phyloP scores from a whole-genome alignment of 1,284 basidiomycete genomes.

The Cutaneotrichosporon sp. region DNA sequence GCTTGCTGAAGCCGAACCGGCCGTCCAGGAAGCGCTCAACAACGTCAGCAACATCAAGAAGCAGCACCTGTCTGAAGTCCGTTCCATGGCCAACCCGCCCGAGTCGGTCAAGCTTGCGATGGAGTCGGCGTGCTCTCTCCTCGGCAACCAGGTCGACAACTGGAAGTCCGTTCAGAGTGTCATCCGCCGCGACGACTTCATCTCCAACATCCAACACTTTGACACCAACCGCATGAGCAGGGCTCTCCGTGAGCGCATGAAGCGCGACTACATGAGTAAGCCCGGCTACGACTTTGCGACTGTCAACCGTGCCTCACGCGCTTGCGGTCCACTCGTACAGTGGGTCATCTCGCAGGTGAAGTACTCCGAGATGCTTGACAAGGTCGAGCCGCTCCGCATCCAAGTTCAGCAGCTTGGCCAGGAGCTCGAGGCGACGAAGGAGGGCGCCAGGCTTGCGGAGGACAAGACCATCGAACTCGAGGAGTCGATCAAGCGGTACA shows the following conservation, averaged over 20 bases:
- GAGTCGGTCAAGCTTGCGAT: constrained; percentile 97
- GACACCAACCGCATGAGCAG: constrained; percentile 94
- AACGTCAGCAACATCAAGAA: constrained; percentile 97
- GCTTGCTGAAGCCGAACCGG: constrained; percentile 95
- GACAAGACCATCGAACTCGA: constrained; percentile 92
- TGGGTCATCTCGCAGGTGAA: constrained; percentile 97
- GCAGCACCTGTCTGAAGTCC: constrained; percentile 94
- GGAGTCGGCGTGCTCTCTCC: constrained; percentile 96
- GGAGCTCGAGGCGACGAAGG: constrained; percentile 87
- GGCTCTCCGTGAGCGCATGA: constrained; percentile 83
- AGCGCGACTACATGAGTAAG: constrained; percentile 83
- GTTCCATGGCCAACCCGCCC: constrained; percentile 97
- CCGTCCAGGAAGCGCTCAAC: constrained; percentile 87
- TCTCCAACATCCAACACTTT: constrained; percentile 93
- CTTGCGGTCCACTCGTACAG: constrained; percentile 96
- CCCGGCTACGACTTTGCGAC: constrained; percentile 93
- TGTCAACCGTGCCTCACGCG: constrained; percentile 91
- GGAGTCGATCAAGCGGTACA: constrained; percentile 86
- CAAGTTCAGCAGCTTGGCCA: constrained; percentile 90
- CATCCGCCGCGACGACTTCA: constrained; percentile 97
- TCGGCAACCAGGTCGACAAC: constrained; percentile 89
- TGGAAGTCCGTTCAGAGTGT: constrained; percentile 97
- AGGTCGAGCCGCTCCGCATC: constrained; percentile 91
- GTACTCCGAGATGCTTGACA: constrained; percentile 97
- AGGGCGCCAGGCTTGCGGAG: constrained; percentile 83